Evolutionary conservation across 805 yeast genomes (phyloP), one percentile per base, ranked within the genome.

Genomic region (Saccharomycopsis malanga): DNA sequence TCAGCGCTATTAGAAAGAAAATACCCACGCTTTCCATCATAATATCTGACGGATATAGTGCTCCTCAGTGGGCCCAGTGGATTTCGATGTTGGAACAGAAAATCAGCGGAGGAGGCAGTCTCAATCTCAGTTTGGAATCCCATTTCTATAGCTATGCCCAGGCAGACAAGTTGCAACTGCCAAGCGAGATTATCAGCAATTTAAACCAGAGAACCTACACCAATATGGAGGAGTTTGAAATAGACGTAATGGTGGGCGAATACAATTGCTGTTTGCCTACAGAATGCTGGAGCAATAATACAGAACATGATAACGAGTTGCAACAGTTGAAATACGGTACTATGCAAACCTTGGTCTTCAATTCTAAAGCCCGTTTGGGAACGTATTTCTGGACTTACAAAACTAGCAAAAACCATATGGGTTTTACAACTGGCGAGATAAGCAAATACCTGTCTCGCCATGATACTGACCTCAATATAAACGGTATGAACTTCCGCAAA

Each of bases 21-120:
- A 83, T 86, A 58, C 42, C 62, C 1, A 63, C 63, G 2, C 63
- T 87, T 29, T 95, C 96, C 0, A 69, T 91, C 4, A 66, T 84
- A n/a, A 83, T 91, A 30, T 86, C 96, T 2, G 98, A 93, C 61
- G 95, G 95, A 2, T 93, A 98, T 98, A 81, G 87, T 80, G 74
- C 93, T 3, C 74, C 75, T 53, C 85, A 77, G 58, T 86, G 88
- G 86, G 80, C 72, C 21, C 68, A 78, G 52, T 85, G 83, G 81
- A 61, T 87, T 6, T 72, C 72, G 42, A 59, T 65, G 27, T 71
- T 72, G 32, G 65, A 65, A 35, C 52, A 59, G n/a, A 57, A 63
- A 2, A 62, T 63, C 3, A 62, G 62, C 3, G 61, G 58, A 29
- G 57, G 65, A 14, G 54, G 77, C 4, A 89, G 89, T 2, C 17